phyloP scores from a whole-genome alignment of 768 basidiomycete species.

The Sutorius australiensis region DNA sequence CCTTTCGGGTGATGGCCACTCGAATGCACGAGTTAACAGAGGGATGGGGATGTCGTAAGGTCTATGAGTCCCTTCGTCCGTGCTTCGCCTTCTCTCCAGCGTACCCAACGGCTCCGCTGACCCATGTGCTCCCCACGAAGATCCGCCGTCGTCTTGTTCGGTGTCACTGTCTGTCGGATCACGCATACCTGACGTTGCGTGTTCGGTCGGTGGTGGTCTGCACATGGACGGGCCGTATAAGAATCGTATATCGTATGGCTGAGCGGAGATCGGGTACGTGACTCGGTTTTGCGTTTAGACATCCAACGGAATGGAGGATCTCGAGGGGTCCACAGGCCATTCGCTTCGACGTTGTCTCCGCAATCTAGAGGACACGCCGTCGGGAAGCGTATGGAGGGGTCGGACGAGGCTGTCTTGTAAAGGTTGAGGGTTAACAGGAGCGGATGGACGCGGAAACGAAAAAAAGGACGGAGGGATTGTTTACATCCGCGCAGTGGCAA shows the following conservation, averaged over 20 bases:
- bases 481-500: conserved; percentile 32
- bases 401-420: conserved; percentile 1
- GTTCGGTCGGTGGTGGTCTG: conserved; percentile 20
- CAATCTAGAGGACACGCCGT: conserved; percentile 5
- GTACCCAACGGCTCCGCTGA: conserved; percentile 7
- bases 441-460: conserved; percentile 29
- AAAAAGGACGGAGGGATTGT: conserved; percentile 22
- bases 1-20: conserved; percentile 20
- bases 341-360: conserved; percentile 15
- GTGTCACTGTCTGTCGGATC: conserved; percentile 38
- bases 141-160: conserved; percentile 45
- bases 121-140: conserved; percentile 28
- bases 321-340: conserved; percentile 20
- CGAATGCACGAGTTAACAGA: conserved; percentile 21
- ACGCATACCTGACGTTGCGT: conserved; percentile 11
- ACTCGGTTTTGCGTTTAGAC: conserved; percentile 13
- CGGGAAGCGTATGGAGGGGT: conserved; percentile 9
- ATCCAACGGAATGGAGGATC: conserved; percentile 16
- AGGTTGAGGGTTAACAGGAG: conserved; percentile 8
- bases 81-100: conserved; percentile 16
- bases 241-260: conserved; percentile 13
- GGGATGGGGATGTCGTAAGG: conserved; percentile 17
- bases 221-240: conserved; percentile 25
- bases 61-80: conserved; percentile 10
- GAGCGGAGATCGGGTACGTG: conserved; percentile 17